Evolutionary conservation across 2,329 filamentous ascomycete genomes (phyloP), one percentile per base, ranked within the genome.

Genomic region (Colletotrichum camelliae): DNA sequence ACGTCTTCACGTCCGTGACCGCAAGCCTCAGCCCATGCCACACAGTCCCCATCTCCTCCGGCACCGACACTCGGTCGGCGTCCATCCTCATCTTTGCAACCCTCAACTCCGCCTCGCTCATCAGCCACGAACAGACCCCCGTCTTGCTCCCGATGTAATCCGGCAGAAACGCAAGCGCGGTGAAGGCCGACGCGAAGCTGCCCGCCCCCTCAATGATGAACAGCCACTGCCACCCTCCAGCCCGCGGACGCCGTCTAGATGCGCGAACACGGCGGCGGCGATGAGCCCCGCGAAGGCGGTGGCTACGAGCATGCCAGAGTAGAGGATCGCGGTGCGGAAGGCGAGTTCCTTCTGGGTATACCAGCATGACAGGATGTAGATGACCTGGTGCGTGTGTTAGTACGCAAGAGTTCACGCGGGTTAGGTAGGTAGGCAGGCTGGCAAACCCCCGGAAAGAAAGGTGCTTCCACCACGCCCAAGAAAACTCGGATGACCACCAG

Each of bases 161-260:
- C 24, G 80, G 80, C 18, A 81, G 76, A 16, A 81, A 72, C 21
- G 79, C 78, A 12, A 75, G 62, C 48, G 79, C 78, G 15, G 75
- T n/a, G 24, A 79, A 69, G 2, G 79, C 79, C 18, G 80, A 70
- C 35, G 74, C 72, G 21, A 80, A 76, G 27, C 80, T 82, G 5
- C 78, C 85, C 5, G 87, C 85, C 10, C 93, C 93, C 79, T 95
- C 92, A 15, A 93, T 89, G 62, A 94, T 91, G 82, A 95, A 95
- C 29, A 94, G 88, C 89, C 90, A 93, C 12, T 91, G 87, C 93
- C 93, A 95, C 4, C 92, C 2, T 87, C 82, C 3, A 93, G 84
- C 2, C 90, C 92, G 4, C 84, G 83, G 0, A 87, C 84, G n/a
- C 90, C 87, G 72, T 92, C 87, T 18, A 83, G 80, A 3, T 79